These are phyloP conservation scores for Castanea mollissima DNA, from an alignment of 306 rosid genomes.

Conservation along the genomic window DNA sequence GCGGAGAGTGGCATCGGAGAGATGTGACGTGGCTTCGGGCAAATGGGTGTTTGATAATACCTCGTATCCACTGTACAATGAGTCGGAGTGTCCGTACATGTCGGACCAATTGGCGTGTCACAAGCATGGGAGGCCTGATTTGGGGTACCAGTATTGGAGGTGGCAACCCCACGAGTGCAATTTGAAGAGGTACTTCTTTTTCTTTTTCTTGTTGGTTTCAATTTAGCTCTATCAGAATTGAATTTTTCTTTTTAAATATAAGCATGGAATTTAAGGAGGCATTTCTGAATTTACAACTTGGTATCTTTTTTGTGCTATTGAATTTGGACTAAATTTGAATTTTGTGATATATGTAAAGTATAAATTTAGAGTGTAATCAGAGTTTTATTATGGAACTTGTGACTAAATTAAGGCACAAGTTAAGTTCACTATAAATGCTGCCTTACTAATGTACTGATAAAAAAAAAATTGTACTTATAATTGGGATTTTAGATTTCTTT, in stretches of 20 bases:
- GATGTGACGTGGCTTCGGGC: conserved; percentile 81
- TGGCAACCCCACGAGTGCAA: conserved; percentile 97
- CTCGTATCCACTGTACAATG: conserved; percentile 75
- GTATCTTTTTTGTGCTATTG: too few relatives aligned
- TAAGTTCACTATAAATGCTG: too few relatives aligned
- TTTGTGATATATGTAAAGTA: too few relatives aligned
- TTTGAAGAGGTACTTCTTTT: conserved; percentile 60
- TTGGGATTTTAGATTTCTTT: too few relatives aligned
- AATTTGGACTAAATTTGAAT: too few relatives aligned
- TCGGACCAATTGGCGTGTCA: conserved; percentile 97
- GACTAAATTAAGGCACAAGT: too few relatives aligned
- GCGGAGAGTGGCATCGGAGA: conserved; percentile 44
- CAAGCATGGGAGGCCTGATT: conserved; percentile 87
- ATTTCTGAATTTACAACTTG: too few relatives aligned
- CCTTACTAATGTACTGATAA: too few relatives aligned
- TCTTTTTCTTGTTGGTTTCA: background rate
- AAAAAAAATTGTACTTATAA: too few relatives aligned
- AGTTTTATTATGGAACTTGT: too few relatives aligned
- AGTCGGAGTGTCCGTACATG: conserved; percentile 82
- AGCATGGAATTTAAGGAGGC: background rate
- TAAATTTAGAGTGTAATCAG: too few relatives aligned
- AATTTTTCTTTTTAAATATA: background rate
- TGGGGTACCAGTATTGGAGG: conserved; percentile 82
- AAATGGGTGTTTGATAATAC: conserved; percentile 82
- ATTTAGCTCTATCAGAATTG: background rate